A percentile compares a stretch with the other conserved stretches of the same genome.
These are phyloP conservation scores for Gryganskiella cystojenkinii DNA, from an alignment of 192 early-diverging fungal species.

Conservation along the genomic window DNA sequence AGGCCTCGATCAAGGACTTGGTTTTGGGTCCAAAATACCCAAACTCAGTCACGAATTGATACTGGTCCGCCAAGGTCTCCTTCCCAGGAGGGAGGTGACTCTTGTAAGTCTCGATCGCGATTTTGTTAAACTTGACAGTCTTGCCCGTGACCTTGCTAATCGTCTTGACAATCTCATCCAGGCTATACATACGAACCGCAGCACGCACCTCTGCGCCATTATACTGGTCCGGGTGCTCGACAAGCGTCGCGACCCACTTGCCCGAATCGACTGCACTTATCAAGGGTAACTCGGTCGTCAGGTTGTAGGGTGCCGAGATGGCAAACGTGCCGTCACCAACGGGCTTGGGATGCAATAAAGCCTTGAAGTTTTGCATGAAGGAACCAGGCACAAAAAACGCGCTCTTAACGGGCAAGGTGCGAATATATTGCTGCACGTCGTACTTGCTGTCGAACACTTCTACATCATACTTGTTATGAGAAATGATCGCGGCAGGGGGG, in stretches of 20 bases:
- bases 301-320: not conserved
- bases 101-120: not conserved
- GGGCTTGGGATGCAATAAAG: slow-evolving; percentile 4
- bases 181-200: not conserved
- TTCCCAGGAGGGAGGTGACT: not conserved
- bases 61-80: not conserved
- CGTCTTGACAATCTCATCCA: not conserved
- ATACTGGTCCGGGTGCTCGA: slow-evolving; percentile 17
- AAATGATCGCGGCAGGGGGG: not conserved
- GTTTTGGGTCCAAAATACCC: slow-evolving; percentile 14
- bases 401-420: slow-evolving; percentile 16
- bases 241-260: slow-evolving; percentile 15
- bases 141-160: slow-evolving; percentile 18
- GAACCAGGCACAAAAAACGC: slow-evolving; percentile 18
- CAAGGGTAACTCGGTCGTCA: not conserved
- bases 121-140: slow-evolving; percentile 11
- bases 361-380: slow-evolving; percentile 14
- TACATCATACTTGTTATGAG: not conserved
- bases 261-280: slow-evolving; percentile 5
- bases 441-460: not conserved
- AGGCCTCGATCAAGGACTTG: not conserved
- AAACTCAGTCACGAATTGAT: slow-evolving; percentile 1
- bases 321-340: slow-evolving; percentile 12
- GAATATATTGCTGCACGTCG: slow-evolving; percentile 13
- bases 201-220: slow-evolving; percentile 5